A percentile compares a stretch with the other conserved stretches of the same genome.
phyloP scores from a whole-genome alignment of 2,329 filamentous ascomycete genomes.

The Xylaria sp. region DNA sequence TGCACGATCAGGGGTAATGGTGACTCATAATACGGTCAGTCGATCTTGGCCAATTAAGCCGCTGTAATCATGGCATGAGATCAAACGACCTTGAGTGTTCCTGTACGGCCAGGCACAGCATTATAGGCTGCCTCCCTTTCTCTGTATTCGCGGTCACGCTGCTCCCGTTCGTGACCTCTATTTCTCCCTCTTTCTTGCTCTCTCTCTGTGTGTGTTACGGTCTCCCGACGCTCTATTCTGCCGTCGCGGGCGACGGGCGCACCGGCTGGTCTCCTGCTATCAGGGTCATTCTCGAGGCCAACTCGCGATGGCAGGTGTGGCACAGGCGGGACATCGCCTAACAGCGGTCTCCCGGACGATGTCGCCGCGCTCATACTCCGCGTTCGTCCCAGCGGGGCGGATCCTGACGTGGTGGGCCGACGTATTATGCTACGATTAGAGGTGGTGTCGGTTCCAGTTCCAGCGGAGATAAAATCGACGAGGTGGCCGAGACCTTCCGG shows the following conservation, averaged over 20 bases:
- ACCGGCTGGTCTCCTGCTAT: constrained; percentile 16
- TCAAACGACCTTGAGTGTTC: constrained; percentile 49
- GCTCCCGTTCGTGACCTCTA: constrained; percentile 38
- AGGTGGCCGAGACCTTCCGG: constrained; percentile 47
- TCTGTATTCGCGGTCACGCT: constrained; percentile 37
- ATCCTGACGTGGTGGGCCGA: constrained; percentile 37
- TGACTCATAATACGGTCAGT: no score
- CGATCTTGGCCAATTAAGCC: not conserved
- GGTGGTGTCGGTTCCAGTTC: constrained; percentile 30
- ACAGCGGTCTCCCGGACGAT: constrained; percentile 31
- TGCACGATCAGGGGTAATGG: no score
- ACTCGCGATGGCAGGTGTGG: constrained; percentile 39
- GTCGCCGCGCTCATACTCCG: constrained; percentile 46
- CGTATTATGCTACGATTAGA: constrained; percentile 40
- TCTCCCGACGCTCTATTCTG: constrained; percentile 18
- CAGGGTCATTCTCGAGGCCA: constrained; percentile 1
- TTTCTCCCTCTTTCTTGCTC: constrained; percentile 36
- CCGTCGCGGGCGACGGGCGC: constrained; percentile 13
- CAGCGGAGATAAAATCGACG: constrained; percentile 45
- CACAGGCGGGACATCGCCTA: constrained; percentile 42
- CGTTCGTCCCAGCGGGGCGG: constrained; percentile 36
- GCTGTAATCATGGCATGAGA: not conserved
- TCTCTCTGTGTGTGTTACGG: constrained; percentile 32
- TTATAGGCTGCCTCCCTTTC: constrained; percentile 44
- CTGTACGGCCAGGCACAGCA: constrained; percentile 45